A percentile compares a stretch with the other conserved stretches of the same genome.
Conservation (phyloP, 2,329 filamentous ascomycete species). For the Ceratocystis lukuohia region DNA sequence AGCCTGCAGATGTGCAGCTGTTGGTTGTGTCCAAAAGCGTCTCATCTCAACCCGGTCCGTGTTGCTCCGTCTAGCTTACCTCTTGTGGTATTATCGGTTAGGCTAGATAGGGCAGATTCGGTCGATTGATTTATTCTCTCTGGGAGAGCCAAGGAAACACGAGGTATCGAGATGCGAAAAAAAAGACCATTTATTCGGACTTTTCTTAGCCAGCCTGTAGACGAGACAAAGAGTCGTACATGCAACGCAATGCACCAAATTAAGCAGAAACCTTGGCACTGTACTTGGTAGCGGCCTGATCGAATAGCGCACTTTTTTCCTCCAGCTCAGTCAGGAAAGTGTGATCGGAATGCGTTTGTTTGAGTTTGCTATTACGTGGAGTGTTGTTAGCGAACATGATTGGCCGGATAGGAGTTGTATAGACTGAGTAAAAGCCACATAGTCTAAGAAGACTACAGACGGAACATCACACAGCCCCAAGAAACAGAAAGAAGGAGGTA, state of each 20-base stretch:
- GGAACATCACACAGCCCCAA: neutral
- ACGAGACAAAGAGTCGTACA: neutral
- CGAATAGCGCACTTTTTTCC: constrained; percentile 80
- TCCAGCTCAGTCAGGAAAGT: constrained; percentile 58
- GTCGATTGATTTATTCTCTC: neutral
- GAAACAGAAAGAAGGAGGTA: neutral
- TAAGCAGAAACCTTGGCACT: constrained; percentile 52
- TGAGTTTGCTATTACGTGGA: constrained; percentile 35
- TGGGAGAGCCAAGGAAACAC: neutral
- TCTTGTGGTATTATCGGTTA: no score
- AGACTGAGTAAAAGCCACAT: no score
- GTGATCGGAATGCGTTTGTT: constrained; percentile 52
- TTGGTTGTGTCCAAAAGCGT: neutral
- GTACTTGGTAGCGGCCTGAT: constrained; percentile 76
- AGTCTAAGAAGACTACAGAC: no score
- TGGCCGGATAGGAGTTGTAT: no score
- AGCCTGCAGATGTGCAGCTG: neutral
- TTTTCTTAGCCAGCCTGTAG: neutral
- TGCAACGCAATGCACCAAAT: neutral
- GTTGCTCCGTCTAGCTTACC: neutral
- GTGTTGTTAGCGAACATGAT: constrained; percentile 14
- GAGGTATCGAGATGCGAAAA: neutral
- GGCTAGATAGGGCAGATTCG: neutral
- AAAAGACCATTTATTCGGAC: neutral
- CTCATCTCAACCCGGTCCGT: neutral